Evolutionary conservation across 257 asterid genomes (phyloP), one percentile per base, ranked within the genome.

Genomic region (Solanum piurae): DNA sequence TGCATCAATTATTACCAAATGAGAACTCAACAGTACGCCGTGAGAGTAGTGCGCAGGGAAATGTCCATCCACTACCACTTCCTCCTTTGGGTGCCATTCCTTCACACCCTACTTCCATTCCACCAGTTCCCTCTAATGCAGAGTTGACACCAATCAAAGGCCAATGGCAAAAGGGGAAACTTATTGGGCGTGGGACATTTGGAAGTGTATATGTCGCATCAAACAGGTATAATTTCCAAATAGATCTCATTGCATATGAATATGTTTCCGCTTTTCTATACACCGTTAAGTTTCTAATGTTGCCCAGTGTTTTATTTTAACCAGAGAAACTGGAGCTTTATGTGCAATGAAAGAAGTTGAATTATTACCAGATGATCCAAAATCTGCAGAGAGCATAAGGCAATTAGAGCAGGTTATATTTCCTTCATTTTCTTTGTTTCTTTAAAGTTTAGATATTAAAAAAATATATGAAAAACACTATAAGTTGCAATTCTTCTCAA

Each of bases 301-400:
- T 3, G 29, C 75, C 55, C 52, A 44, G 4, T 46, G 60, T 36
- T 34, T 29, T 64, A 82, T 16, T 83, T 69, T 87, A 44, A 60
- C 88, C 91, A 96, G 98, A 88, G 95, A 95, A 89, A 96, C 98
- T 72, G 98, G 99, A 88, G 98, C 98, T 62, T 95, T 94, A 89
- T 96, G 99, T 90, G 99, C 99, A 3, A 93, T 96, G 99, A 96
- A 96, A 94, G 99, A 94, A 91, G 99, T 96, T 80, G 99, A 96
- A 74, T 91, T 96, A 84, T 92, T 95, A 85, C 97, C 94, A 2
- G 97, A 93, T 89, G 99, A 96, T 89, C 89, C 95, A 72, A 95
- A 95, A 88, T 95, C 95, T 83, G 95, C 95, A 6, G 99, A 96
- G 92, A 58, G 96, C 88, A 95, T 94, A 76, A 93, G 93, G 90